Evolutionary conservation across 129 eudicot species (phyloP).

Genomic region (Solidago caesia): DNA sequence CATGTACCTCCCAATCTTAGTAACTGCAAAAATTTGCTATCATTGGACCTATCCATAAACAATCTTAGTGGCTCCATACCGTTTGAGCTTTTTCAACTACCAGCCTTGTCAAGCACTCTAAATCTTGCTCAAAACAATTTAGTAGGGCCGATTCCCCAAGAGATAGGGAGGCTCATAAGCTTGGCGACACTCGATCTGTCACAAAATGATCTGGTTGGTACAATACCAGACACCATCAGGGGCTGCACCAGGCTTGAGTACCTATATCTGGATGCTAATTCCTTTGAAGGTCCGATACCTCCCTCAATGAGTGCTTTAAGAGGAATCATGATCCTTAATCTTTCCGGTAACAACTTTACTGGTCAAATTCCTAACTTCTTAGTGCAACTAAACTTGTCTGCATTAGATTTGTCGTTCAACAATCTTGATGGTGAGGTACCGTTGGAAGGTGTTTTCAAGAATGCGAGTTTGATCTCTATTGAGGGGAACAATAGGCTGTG

Average conservation of each 20-base stretch:
- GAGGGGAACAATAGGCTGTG: conserved; percentile 33
- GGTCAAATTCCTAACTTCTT: conserved; percentile 38
- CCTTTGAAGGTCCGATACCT: conserved; percentile 33
- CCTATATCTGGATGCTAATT: conserved; percentile 19
- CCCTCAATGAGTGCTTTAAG: conserved; percentile 15
- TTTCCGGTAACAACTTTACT: conserved; percentile 35
- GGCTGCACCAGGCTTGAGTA: conserved; percentile 32
- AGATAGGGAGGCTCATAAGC: conserved; percentile 33
- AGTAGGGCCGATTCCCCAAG: conserved; percentile 32
- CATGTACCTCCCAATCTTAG: conserved; percentile 33
- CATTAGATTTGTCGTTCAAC: conserved; percentile 34
- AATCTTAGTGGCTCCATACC: conserved; percentile 38
- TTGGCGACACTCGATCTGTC: conserved; percentile 19
- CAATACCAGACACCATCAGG: conserved; percentile 28
- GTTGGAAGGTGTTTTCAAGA: conserved; percentile 26
- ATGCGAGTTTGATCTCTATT: conserved; percentile 23
- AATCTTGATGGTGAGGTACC: conserved; percentile 43
- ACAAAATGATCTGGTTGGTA: conserved; percentile 27
- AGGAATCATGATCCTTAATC: conserved; percentile 29
- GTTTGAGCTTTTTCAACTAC: conserved; percentile 20
- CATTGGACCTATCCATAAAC: conserved; percentile 24
- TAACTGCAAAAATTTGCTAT: conserved; percentile 20
- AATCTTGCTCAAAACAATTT: conserved; percentile 33
- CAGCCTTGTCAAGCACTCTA: conserved; percentile 19
- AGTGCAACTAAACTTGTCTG: conserved; percentile 27